These are phyloP conservation scores for Paralagenidium karlingii DNA, from an alignment of 352 stramenopile genomes.

Conservation along the genomic window DNA sequence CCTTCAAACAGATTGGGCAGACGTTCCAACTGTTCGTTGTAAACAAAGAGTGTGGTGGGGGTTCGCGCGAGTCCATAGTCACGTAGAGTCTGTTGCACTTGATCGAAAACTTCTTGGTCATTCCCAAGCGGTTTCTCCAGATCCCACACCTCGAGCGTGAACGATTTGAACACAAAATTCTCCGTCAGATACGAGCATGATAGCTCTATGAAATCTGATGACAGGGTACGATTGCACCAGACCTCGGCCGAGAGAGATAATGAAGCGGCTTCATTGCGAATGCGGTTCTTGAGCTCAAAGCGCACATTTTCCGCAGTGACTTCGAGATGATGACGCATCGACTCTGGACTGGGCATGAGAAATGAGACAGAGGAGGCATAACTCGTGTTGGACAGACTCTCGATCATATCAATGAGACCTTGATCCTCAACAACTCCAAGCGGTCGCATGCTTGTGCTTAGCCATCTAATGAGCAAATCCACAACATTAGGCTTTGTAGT, in stretches of 20 bases:
- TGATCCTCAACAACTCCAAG: slow-evolving; percentile 17
- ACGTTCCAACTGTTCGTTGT: no score
- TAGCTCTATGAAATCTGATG: slow-evolving; percentile 9
- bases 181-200: slow-evolving; percentile 14
- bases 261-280: slow-evolving; percentile 14
- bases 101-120: not conserved
- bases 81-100: slow-evolving; percentile 5
- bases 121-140: slow-evolving; percentile 1
- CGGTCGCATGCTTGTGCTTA: slow-evolving; percentile 17
- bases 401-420: slow-evolving; percentile 15
- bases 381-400: not conserved
- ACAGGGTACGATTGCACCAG: slow-evolving; percentile 7
- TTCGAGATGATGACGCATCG: slow-evolving; percentile 16
- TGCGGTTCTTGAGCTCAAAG: slow-evolving; percentile 21
- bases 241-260: slow-evolving; percentile 15
- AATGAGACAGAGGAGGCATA: slow-evolving; percentile 6
- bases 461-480: slow-evolving; percentile 24
- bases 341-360: slow-evolving; percentile 10
- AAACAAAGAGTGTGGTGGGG: no score
- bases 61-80: slow-evolving; percentile 18
- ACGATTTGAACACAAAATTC: slow-evolving; percentile 12
- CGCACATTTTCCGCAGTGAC: slow-evolving; percentile 17
- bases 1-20: no score
- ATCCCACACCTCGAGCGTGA: slow-evolving; percentile 15
- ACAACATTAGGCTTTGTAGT: slow-evolving; percentile 9